These are phyloP conservation scores for Symbiotaphrina buchneri DNA, from an alignment of 495 filamentous ascomycete species.

Conservation along the genomic window DNA sequence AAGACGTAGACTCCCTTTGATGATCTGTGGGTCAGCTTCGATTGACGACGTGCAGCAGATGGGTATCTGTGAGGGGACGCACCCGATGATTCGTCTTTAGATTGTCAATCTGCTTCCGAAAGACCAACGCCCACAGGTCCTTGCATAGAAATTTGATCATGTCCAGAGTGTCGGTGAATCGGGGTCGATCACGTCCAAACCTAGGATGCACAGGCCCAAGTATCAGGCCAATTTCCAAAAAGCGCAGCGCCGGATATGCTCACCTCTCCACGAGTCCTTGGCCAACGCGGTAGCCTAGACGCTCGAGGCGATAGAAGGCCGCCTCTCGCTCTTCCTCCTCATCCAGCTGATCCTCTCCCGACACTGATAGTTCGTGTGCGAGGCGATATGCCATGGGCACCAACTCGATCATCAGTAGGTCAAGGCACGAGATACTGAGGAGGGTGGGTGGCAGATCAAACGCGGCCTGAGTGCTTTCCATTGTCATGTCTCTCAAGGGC, in stretches of 20 bases:
- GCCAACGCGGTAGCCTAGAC: conserved; percentile 75
- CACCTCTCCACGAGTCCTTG: conserved; percentile 85
- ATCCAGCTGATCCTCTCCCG: conserved; percentile 24
- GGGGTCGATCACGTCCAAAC: conserved; percentile 66
- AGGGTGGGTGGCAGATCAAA: conserved; percentile 59
- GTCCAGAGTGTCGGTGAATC: conserved; percentile 15
- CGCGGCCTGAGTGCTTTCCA: too few species aligned
- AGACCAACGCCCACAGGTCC: conserved; percentile 84
- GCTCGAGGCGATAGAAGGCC: conserved; percentile 67
- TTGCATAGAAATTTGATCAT: conserved; percentile 94
- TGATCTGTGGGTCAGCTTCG: neutral
- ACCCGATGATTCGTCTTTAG: conserved; percentile 94
- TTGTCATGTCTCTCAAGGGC: too few species aligned
- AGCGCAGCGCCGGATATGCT: conserved; percentile 8
- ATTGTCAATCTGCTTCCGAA: conserved; percentile 94
- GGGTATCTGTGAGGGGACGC: conserved; percentile 7
- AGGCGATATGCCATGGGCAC: conserved; percentile 85
- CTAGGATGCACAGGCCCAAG: conserved; percentile 18
- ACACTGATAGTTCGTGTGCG: conserved; percentile 24
- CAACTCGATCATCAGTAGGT: conserved; percentile 87
- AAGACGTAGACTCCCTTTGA: conserved; percentile 78
- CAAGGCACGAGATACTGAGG: conserved; percentile 60
- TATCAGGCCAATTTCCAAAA: neutral
- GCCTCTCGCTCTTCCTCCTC: conserved; percentile 64
- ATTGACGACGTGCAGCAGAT: neutral